Conservation (phyloP, 1,139 yeast genomes). For the Blastobotrys niveus region DNA sequence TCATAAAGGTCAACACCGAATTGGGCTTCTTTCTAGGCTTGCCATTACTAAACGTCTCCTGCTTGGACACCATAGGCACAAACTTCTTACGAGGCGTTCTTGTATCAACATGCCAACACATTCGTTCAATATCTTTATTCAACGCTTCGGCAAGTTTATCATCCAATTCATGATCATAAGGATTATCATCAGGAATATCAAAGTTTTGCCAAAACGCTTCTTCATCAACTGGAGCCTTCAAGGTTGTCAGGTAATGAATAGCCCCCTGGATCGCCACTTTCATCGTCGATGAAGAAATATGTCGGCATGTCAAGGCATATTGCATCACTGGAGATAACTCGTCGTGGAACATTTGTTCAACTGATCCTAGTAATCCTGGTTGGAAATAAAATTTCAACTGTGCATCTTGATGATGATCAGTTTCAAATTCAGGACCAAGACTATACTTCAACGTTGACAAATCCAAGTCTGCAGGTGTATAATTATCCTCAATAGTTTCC, state of each 20-base stretch:
- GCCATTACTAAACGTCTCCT: slow-evolving; percentile 11
- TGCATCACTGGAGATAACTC: slow-evolving; percentile 12
- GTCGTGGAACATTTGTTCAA: slow-evolving; percentile 1
- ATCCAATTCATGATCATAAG: slow-evolving; percentile 7
- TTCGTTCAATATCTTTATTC: slow-evolving; percentile 7
- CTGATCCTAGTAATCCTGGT: neutral
- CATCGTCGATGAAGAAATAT: slow-evolving; percentile 10
- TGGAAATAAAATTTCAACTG: neutral
- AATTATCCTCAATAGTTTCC: slow-evolving; percentile 3
- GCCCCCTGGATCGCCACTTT: slow-evolving; percentile 12
- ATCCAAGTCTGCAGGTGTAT: slow-evolving; percentile 1
- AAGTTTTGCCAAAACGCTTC: slow-evolving; percentile 10
- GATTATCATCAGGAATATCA: slow-evolving; percentile 4
- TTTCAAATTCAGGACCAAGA: slow-evolving; percentile 1
- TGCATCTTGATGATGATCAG: slow-evolving; percentile 6
- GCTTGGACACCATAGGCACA: slow-evolving; percentile 3
- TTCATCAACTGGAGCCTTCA: slow-evolving; percentile 12
- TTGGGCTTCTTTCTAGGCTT: slow-evolving; percentile 7
- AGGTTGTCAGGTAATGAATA: slow-evolving; percentile 12
- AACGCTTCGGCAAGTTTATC: slow-evolving; percentile 10
- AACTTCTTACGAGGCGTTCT: neutral
- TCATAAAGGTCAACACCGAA: neutral
- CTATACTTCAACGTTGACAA: slow-evolving; percentile 4
- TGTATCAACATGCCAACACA: slow-evolving; percentile 9
- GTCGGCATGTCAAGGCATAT: slow-evolving; percentile 8